These are phyloP conservation scores for Vaccinium myrtillus DNA, from an alignment of 148 eudicot species.

Conservation along the genomic window DNA sequence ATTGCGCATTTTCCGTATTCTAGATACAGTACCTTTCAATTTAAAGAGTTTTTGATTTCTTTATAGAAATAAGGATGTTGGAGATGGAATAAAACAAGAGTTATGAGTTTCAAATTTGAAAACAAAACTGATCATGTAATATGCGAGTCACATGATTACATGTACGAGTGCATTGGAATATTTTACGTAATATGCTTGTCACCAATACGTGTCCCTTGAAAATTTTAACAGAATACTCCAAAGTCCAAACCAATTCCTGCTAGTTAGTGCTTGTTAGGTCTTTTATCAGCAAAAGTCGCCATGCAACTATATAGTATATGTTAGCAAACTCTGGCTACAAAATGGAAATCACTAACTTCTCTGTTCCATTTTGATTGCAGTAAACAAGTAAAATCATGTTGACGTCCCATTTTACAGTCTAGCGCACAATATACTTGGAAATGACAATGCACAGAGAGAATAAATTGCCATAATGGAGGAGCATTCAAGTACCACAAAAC, in stretches of 20 bases:
- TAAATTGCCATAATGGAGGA: neutral
- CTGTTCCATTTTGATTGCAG: neutral
- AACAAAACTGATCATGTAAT: neutral
- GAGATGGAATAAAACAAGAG: too few relatives aligned
- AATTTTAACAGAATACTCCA: too few relatives aligned
- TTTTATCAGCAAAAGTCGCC: neutral
- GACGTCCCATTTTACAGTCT: neutral
- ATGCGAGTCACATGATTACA: neutral
- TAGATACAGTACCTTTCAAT: too few relatives aligned
- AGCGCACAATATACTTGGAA: neutral
- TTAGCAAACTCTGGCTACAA: neutral
- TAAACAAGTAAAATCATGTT: neutral
- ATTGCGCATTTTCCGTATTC: too few relatives aligned
- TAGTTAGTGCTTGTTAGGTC: too few relatives aligned
- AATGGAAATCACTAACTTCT: neutral
- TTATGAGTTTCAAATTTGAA: neutral
- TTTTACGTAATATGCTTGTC: too few relatives aligned
- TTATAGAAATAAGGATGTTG: neutral
- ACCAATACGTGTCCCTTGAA: too few relatives aligned
- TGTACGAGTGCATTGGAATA: neutral
- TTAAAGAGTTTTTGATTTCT: neutral
- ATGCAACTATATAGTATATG: neutral
- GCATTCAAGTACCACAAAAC: slow-evolving; percentile 11
- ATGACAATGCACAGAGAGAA: neutral
- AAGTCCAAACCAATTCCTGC: neutral